These are phyloP conservation scores for Mycena indigotica DNA, from an alignment of 768 basidiomycete genomes.

Conservation along the genomic window DNA sequence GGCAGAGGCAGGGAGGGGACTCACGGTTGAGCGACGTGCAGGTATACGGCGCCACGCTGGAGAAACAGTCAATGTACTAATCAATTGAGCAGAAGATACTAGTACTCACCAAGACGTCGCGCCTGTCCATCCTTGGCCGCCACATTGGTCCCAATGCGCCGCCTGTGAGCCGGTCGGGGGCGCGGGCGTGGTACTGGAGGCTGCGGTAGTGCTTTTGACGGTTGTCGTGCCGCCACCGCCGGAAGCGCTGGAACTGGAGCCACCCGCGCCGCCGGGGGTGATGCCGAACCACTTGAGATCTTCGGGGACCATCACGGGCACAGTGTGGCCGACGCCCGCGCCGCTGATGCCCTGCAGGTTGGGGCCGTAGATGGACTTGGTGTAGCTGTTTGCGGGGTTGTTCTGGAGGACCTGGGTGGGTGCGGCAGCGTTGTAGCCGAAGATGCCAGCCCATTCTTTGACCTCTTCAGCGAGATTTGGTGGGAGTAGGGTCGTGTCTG, in stretches of 20 bases:
- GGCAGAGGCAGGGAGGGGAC: too few relatives aligned
- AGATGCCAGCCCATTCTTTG: constrained; percentile 60
- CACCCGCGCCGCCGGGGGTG: constrained; percentile 27
- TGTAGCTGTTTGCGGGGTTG: constrained; percentile 48
- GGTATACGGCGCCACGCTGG: too few relatives aligned
- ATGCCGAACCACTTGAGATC: constrained; percentile 53
- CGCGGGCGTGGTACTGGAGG: not conserved
- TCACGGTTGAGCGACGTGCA: too few relatives aligned
- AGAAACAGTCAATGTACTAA: too few relatives aligned
- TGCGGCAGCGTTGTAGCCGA: constrained; percentile 44
- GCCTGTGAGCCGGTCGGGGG: constrained; percentile 17
- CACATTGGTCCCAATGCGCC: constrained; percentile 34
- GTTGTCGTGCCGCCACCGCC: constrained; percentile 19
- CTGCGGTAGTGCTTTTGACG: constrained; percentile 21
- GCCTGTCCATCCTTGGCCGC: constrained; percentile 16
- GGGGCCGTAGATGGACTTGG: constrained; percentile 50
- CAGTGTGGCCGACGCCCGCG: constrained; percentile 50
- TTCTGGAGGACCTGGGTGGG: constrained; percentile 37
- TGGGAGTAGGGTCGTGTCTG: constrained; percentile 52
- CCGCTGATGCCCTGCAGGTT: constrained; percentile 54
- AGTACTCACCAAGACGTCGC: not conserved
- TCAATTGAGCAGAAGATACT: too few relatives aligned
- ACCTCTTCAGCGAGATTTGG: constrained; percentile 54
- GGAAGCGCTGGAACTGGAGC: too few relatives aligned
- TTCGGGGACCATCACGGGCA: constrained; percentile 49